Conservation (phyloP, 176 grass and related monocot genomes). For the Luzula sylvatica region DNA sequence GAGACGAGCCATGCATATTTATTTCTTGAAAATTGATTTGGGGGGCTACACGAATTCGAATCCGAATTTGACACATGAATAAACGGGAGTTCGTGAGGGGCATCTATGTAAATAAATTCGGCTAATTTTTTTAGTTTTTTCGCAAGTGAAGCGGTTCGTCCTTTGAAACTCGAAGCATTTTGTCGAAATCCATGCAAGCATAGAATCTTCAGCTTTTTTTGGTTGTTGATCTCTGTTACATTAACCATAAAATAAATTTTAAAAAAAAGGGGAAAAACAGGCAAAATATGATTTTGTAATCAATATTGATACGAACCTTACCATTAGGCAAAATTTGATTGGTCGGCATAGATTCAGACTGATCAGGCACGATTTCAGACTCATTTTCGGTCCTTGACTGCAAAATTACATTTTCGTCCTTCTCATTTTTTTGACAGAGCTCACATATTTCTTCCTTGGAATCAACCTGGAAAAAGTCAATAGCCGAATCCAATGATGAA, state of each 20-base stretch:
- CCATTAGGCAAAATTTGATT: constrained; percentile 32
- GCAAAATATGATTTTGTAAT: background rate
- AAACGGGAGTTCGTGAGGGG: constrained; percentile 65
- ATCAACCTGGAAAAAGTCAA: constrained; percentile 19
- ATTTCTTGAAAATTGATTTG: constrained; percentile 21
- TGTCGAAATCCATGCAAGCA: constrained; percentile 98
- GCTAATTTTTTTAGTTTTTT: constrained; percentile 81
- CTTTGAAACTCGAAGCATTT: constrained; percentile 78
- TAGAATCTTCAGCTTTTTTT: constrained; percentile 59
- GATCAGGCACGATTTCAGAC: constrained; percentile 25
- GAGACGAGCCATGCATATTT: constrained; percentile 73
- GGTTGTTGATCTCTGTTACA: constrained; percentile 32
- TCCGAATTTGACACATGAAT: constrained; percentile 42
- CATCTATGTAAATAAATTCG: constrained; percentile 69
- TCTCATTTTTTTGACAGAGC: constrained; percentile 56
- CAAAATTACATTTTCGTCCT: constrained; percentile 16
- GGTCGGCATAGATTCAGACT: constrained; percentile 18
- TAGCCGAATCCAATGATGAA: background rate
- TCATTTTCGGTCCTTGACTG: constrained; percentile 19
- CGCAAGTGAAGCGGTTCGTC: constrained; percentile 73
- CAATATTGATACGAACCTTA: constrained; percentile 79
- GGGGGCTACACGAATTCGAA: background rate
- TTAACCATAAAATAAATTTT: background rate
- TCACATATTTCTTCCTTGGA: constrained; percentile 53
- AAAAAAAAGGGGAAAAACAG: constrained; percentile 13